These are phyloP conservation scores for Hypoxylon sp. DNA, from an alignment of 2,329 filamentous ascomycete species.

Conservation along the genomic window DNA sequence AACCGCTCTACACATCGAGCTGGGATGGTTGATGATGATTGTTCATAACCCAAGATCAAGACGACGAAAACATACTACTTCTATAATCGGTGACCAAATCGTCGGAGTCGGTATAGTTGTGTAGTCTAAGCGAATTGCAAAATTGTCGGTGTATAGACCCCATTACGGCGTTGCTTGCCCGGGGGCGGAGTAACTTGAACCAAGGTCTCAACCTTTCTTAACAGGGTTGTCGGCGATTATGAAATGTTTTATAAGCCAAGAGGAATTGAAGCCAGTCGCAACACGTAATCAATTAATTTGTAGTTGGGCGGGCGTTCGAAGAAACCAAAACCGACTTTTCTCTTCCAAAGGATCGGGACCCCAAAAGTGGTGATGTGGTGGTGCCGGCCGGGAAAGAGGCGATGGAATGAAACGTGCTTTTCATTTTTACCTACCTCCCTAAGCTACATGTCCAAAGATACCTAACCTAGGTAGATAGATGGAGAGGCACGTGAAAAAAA, in stretches of 20 bases:
- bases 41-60: not conserved
- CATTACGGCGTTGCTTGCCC: not conserved
- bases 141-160: not conserved
- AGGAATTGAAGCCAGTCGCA: constrained; percentile 9
- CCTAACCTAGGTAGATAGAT: no score
- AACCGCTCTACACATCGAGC: not conserved
- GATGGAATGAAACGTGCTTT: not conserved
- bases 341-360: not conserved
- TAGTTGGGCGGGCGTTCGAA: not conserved
- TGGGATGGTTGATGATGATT: not conserved
- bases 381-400: not conserved
- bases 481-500: constrained; percentile 5
- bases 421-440: not conserved
- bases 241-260: constrained; percentile 26
- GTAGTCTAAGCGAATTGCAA: not conserved
- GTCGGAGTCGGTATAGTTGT: not conserved
- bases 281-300: constrained; percentile 16
- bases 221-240: constrained; percentile 20
- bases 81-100: not conserved
- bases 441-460: not conserved
- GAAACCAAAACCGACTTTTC: not conserved
- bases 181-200: constrained; percentile 27
- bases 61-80: no score
- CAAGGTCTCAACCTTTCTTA: constrained; percentile 2
- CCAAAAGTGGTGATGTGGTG: not conserved